Percentiles rank a stretch among this genome's conserved stretches.
Conservation (phyloP, 495 filamentous ascomycete genomes). For the Hyaloscypha finlandica region DNA sequence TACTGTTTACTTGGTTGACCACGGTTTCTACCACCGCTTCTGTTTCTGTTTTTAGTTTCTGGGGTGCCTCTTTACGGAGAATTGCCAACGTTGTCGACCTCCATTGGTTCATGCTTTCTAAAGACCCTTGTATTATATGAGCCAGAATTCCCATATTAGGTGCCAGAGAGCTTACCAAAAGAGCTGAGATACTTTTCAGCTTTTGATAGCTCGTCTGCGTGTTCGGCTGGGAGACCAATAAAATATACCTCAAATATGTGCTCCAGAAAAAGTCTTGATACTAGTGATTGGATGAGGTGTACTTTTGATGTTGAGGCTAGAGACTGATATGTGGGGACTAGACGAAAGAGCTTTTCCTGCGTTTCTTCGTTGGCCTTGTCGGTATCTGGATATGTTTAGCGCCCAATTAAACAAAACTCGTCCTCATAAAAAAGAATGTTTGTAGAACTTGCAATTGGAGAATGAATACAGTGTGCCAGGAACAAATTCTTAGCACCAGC, state of each 20-base stretch:
- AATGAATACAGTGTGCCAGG: background rate
- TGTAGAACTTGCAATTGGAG: no score
- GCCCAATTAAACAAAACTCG: slow-evolving; percentile 10
- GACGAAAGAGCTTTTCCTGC: slow-evolving; percentile 40
- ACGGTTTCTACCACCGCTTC: slow-evolving; percentile 37
- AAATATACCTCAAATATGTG: slow-evolving; percentile 54
- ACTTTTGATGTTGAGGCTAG: slow-evolving; percentile 49
- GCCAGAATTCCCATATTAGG: background rate
- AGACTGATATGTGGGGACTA: slow-evolving; percentile 53
- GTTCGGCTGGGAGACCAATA: slow-evolving; percentile 48
- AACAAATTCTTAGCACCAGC: background rate
- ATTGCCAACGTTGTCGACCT: slow-evolving; percentile 53
- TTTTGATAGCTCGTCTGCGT: slow-evolving; percentile 42
- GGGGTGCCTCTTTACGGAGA: slow-evolving; percentile 46
- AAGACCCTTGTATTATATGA: slow-evolving; percentile 36
- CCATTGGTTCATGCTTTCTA: slow-evolving; percentile 56
- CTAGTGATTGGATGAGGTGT: slow-evolving; percentile 53
- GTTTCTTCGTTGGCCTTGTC: slow-evolving; percentile 37
- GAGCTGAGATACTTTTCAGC: slow-evolving; percentile 46
- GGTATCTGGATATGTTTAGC: slow-evolving; percentile 38
- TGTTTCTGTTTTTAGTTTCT: slow-evolving; percentile 45
- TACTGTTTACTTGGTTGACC: slow-evolving; percentile 34
- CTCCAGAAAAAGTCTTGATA: slow-evolving; percentile 52
- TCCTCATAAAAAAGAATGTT: background rate
- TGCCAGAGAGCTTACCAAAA: slow-evolving; percentile 42